These are phyloP conservation scores for Ganoderma meredithae DNA, from an alignment of 1,284 basidiomycete species.

Conservation along the genomic window DNA sequence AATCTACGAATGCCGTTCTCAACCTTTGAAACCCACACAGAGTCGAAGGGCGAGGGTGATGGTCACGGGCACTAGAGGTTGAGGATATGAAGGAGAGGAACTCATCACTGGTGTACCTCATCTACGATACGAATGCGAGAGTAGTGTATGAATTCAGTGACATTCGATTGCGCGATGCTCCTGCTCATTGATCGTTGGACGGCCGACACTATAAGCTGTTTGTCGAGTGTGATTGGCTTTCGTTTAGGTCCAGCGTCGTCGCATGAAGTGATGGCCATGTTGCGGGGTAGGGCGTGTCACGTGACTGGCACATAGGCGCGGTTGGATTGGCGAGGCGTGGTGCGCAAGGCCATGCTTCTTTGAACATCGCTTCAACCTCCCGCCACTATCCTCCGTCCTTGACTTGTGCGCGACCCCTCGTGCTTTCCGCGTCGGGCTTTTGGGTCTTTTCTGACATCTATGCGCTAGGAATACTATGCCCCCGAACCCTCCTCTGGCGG, in stretches of 20 bases:
- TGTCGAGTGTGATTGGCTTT: conserved; percentile 22
- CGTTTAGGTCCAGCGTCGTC: conserved; percentile 24
- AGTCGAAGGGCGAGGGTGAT: conserved; percentile 71
- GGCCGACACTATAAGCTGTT: conserved; percentile 9
- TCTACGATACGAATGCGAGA: conserved; percentile 23
- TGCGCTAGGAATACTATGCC: conserved; percentile 48
- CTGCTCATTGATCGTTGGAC: neutral
- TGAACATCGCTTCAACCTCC: conserved; percentile 23
- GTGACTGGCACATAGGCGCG: conserved; percentile 33
- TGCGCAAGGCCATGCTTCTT: conserved; percentile 20
- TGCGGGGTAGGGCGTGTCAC: conserved; percentile 12
- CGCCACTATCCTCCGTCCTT: conserved; percentile 23
- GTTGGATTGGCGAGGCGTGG: conserved; percentile 34
- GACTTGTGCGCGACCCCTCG: conserved; percentile 16
- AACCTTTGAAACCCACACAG: conserved; percentile 47
- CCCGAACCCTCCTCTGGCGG: conserved; percentile 51
- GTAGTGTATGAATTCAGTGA: neutral
- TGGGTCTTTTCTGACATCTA: conserved; percentile 24
- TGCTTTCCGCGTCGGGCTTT: conserved; percentile 16
- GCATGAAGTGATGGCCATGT: neutral
- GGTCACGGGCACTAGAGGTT: conserved; percentile 41
- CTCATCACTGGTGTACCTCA: conserved; percentile 30
- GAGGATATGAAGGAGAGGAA: conserved; percentile 21
- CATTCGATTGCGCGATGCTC: too few relatives aligned
- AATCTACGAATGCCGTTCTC: conserved; percentile 24